These are phyloP conservation scores for Solanum verrucosum DNA, from an alignment of 257 asterid genomes.

Conservation along the genomic window DNA sequence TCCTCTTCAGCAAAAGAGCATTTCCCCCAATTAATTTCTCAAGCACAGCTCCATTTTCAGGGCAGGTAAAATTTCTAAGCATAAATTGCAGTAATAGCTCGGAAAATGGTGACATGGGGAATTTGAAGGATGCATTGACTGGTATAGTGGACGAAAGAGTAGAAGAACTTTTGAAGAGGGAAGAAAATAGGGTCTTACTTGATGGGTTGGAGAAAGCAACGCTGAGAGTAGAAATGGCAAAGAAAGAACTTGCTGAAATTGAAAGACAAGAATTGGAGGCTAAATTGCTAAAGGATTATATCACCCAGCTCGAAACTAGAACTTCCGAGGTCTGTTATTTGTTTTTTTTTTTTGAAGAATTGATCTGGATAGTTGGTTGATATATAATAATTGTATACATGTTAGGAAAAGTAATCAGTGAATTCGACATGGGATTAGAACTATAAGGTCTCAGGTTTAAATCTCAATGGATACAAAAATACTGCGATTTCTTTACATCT, in stretches of 20 bases:
- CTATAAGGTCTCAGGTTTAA: background rate
- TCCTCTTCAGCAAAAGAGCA: conserved; percentile 7
- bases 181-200: conserved; percentile 68
- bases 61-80: conserved; percentile 4
- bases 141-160: conserved; percentile 74
- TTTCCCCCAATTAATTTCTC: conserved; percentile 10
- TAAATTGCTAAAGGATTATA: conserved; percentile 40
- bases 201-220: conserved; percentile 80
- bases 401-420: background rate
- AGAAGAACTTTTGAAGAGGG: conserved; percentile 53
- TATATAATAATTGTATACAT: background rate
- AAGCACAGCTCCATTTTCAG: conserved; percentile 1
- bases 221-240: conserved; percentile 63
- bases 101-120: background rate
- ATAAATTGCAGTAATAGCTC: conserved; percentile 44
- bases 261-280: conserved; percentile 78
- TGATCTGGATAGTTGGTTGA: background rate
- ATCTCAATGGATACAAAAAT: background rate
- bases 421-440: background rate
- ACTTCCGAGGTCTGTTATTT: conserved; percentile 47
- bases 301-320: conserved; percentile 58
- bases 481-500: background rate
- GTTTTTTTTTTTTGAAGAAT: background rate
- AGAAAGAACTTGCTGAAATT: conserved; percentile 65
- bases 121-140: conserved; percentile 44